phyloP scores from a whole-genome alignment of 768 basidiomycete species.

The Gelatoporia subvermispora region DNA sequence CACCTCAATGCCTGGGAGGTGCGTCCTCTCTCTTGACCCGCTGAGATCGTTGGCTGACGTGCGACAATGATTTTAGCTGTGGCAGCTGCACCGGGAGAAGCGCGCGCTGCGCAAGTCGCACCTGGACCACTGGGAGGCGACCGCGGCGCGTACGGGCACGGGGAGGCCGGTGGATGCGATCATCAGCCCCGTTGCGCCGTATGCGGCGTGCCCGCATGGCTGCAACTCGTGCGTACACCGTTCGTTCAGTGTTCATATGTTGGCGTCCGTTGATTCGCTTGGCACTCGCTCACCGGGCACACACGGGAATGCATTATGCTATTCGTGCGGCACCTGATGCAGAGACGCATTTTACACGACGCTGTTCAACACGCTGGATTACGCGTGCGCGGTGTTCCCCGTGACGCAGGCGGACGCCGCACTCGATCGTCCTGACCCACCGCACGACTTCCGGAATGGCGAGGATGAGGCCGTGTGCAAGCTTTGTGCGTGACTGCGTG shows the following conservation, averaged over 20 bases:
- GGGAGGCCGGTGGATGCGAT: constrained; percentile 50
- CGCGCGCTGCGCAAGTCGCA: constrained; percentile 37
- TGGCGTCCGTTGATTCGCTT: neutral
- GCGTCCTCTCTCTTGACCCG: neutral
- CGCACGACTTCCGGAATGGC: constrained; percentile 36
- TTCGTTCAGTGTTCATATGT: neutral
- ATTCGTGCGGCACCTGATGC: constrained; percentile 2
- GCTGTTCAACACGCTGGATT: constrained; percentile 45
- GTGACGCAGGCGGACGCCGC: constrained; percentile 41
- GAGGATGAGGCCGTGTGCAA: constrained; percentile 41
- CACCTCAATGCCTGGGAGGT: constrained; percentile 24
- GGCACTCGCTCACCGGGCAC: neutral
- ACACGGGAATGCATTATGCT: neutral
- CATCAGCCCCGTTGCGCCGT: constrained; percentile 40
- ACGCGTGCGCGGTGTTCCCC: constrained; percentile 39
- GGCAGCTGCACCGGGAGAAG: constrained; percentile 42
- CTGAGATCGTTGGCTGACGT: constrained; percentile 9
- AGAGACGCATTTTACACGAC: constrained; percentile 41
- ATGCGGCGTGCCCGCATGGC: constrained; percentile 41
- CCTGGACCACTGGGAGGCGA: constrained; percentile 46
- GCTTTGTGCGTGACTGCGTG: constrained; percentile 33
- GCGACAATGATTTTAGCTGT: constrained; percentile 32
- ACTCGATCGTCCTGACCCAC: constrained; percentile 30
- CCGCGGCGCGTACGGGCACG: constrained; percentile 37
- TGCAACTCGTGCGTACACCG: constrained; percentile 30